phyloP scores from a whole-genome alignment of 306 rosid genomes.

The Mimosa bimucronata region DNA sequence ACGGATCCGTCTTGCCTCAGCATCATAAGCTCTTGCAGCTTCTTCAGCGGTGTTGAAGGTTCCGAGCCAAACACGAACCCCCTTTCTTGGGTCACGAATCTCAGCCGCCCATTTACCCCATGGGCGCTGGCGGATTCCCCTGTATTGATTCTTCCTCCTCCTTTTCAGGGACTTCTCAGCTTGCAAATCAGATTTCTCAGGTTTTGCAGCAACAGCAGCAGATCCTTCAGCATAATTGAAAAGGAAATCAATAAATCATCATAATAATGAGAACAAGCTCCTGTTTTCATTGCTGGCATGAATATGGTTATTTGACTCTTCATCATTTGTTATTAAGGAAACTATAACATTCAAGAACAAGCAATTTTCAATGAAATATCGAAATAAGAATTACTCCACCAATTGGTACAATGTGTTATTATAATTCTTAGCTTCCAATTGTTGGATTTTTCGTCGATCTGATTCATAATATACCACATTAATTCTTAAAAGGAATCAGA shows the following conservation, averaged over 20 bases:
- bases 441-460: not conserved
- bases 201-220: conserved; percentile 42
- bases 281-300: not conserved
- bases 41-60: conserved; percentile 98
- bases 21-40: conserved; percentile 97
- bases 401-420: not conserved
- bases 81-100: conserved; percentile 95
- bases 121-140: conserved; percentile 98
- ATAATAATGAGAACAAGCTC: not conserved
- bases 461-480: not conserved
- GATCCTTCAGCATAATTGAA: conserved; percentile 51
- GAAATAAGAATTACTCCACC: not conserved
- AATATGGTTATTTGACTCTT: not conserved
- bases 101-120: conserved; percentile 99
- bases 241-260: conserved; percentile 6
- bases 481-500: not conserved
- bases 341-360: not conserved
- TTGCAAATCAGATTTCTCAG: conserved; percentile 55
- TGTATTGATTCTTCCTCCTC: conserved; percentile 83
- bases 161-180: conserved; percentile 73
- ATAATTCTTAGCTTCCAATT: conserved; percentile 11
- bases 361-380: conserved; percentile 9
- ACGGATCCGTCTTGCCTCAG: conserved; percentile 92
- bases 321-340: not conserved
- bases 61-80: conserved; percentile 99